Percentiles rank a stretch among this genome's conserved stretches.
Conservation (phyloP, 176 grass and related monocot species). For the Carex cristatella region DNA sequence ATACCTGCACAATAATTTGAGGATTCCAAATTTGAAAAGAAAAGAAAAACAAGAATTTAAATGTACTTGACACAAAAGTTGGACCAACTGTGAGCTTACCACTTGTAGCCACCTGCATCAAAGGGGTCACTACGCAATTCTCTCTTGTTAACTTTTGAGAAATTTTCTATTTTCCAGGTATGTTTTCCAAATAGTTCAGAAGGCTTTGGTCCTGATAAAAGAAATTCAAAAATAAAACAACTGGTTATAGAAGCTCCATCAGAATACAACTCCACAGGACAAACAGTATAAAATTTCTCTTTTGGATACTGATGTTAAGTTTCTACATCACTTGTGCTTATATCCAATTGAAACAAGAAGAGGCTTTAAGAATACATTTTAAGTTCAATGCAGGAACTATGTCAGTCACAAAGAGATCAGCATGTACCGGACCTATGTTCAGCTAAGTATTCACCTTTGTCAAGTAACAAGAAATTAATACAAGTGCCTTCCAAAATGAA, state of each 20-base stretch:
- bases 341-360: neutral
- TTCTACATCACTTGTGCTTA: constrained; percentile 18
- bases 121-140: constrained; percentile 92
- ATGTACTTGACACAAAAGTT: constrained; percentile 5
- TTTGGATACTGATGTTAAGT: neutral
- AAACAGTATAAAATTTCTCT: constrained; percentile 1
- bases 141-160: constrained; percentile 92
- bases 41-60: constrained; percentile 14
- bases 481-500: constrained; percentile 11
- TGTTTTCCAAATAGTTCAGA: constrained; percentile 59
- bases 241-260: constrained; percentile 9
- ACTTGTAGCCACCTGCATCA: constrained; percentile 96
- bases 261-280: neutral
- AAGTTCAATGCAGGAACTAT: neutral
- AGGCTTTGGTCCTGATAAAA: constrained; percentile 57
- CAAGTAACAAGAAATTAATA: neutral
- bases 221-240: constrained; percentile 4
- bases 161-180: constrained; percentile 94
- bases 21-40: constrained; percentile 8
- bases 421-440: neutral
- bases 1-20: constrained; percentile 59
- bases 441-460: neutral
- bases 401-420: neutral
- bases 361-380: neutral
- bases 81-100: constrained; percentile 40